These are phyloP conservation scores for Proliferodiscus dingleyae DNA, from an alignment of 2,329 filamentous ascomycete genomes.

Conservation along the genomic window DNA sequence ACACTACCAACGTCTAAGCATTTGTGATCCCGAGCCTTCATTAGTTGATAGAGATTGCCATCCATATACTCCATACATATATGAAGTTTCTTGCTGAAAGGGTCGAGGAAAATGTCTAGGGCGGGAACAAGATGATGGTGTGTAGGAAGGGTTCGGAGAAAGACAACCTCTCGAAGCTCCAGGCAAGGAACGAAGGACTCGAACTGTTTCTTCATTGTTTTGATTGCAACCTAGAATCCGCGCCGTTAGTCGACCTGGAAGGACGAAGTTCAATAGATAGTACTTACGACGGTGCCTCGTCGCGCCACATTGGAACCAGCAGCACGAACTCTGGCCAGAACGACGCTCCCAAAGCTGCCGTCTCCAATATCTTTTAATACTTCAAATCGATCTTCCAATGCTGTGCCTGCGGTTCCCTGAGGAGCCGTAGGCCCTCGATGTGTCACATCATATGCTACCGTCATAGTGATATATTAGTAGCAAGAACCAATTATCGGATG, in stretches of 20 bases:
- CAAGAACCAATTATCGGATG: not conserved
- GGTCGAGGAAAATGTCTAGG: conserved; percentile 96
- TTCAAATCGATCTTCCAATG: conserved; percentile 91
- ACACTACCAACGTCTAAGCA: conserved; percentile 83
- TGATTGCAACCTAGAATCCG: conserved; percentile 77
- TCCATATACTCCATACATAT: conserved; percentile 99
- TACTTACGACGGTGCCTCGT: conserved; percentile 83
- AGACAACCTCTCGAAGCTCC: conserved; percentile 94
- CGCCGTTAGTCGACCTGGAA: conserved; percentile 14
- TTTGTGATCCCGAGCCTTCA: conserved; percentile 98
- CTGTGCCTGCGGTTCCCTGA: conserved; percentile 41
- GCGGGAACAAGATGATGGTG: conserved; percentile 95
- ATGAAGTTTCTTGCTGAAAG: conserved; percentile 91
- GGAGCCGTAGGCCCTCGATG: conserved; percentile 59
- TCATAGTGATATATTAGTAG: conserved; percentile 52
- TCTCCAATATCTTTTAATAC: conserved; percentile 97
- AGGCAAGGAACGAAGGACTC: conserved; percentile 86
- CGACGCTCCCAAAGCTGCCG: conserved; percentile 96
- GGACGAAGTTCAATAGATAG: not conserved
- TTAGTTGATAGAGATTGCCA: conserved; percentile 95
- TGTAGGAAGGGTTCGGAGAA: conserved; percentile 79
- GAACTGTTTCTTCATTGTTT: conserved; percentile 99
- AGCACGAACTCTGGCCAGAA: conserved; percentile 83
- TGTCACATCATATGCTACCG: conserved; percentile 68
- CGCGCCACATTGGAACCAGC: conserved; percentile 85